Evolutionary conservation across 2,329 filamentous ascomycete genomes (phyloP).

Genomic region (Blastomyces percursus): DNA sequence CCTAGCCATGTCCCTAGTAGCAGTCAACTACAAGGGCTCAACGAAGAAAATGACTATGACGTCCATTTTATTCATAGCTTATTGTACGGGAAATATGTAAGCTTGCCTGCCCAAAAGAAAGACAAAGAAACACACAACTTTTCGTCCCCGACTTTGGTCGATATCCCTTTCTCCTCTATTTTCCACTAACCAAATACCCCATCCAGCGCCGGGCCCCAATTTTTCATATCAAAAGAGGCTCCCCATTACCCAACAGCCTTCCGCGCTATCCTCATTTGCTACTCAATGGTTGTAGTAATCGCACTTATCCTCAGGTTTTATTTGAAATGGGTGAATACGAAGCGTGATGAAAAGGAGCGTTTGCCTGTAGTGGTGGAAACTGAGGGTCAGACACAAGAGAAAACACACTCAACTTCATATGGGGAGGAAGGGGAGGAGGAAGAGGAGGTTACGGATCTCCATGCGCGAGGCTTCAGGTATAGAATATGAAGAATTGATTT

Average conservation of each 20-base stretch:
- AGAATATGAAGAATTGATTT: not conserved
- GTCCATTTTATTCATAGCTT: conserved; percentile 45
- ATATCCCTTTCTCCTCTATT: not conserved
- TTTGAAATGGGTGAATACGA: conserved; percentile 26
- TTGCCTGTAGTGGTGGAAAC: not conserved
- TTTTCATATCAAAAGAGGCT: conserved; percentile 42
- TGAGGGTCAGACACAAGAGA: not conserved
- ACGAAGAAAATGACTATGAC: conserved; percentile 53
- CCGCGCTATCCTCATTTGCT: conserved; percentile 35
- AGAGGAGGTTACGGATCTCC: not conserved
- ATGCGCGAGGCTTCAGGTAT: not conserved
- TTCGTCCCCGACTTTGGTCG: not conserved
- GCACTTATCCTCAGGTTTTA: not conserved
- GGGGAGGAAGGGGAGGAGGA: not conserved
- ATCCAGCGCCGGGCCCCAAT: conserved; percentile 39
- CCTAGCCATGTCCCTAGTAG: conserved; percentile 45
- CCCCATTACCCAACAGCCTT: conserved; percentile 47
- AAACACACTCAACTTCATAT: not conserved
- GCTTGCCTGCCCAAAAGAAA: not conserved
- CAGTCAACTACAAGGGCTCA: conserved; percentile 46
- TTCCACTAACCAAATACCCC: not conserved
- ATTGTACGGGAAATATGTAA: conserved; percentile 46
- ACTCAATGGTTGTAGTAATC: conserved; percentile 33
- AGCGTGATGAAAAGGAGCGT: conserved; percentile 20
- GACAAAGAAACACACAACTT: not conserved